phyloP scores from a whole-genome alignment of 805 yeast genomes.

The Saturnispora mendoncae region DNA sequence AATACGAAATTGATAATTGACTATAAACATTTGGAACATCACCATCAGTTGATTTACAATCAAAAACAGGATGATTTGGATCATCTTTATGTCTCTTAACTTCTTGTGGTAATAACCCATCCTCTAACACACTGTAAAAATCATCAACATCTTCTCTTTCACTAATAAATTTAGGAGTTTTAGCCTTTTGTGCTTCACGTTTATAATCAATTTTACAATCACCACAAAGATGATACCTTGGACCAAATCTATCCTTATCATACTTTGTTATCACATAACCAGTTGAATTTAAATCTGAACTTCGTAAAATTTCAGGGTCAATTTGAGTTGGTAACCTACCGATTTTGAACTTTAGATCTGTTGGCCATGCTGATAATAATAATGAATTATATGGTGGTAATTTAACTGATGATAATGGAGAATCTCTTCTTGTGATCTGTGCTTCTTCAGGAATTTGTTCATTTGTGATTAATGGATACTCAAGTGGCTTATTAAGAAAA shows the following conservation, averaged over 20 bases:
- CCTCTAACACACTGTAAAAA: constrained; percentile 9
- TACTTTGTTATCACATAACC: constrained; percentile 40
- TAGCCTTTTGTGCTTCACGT: constrained; percentile 20
- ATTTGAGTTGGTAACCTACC: constrained; percentile 49
- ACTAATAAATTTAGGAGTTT: constrained; percentile 50
- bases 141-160: constrained; percentile 35
- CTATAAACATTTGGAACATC: constrained; percentile 67
- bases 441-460: constrained; percentile 26
- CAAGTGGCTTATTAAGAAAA: constrained; percentile 38
- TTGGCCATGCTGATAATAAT: constrained; percentile 75
- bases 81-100: constrained; percentile 16
- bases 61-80: constrained; percentile 19
- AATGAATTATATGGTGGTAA: constrained; percentile 78
- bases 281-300: constrained; percentile 28
- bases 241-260: constrained; percentile 48
- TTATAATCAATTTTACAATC: constrained; percentile 28
- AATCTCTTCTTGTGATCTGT: constrained; percentile 34
- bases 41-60: constrained; percentile 28
- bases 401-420: constrained; percentile 67
- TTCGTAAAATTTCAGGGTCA: constrained; percentile 39
- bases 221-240: constrained; percentile 37
- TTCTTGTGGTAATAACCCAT: constrained; percentile 5
- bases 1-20: constrained; percentile 67
- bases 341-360: constrained; percentile 48
- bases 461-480: constrained; percentile 39